Conservation (phyloP, 2,329 filamentous ascomycete species). For the Aspergillus tanneri region DNA sequence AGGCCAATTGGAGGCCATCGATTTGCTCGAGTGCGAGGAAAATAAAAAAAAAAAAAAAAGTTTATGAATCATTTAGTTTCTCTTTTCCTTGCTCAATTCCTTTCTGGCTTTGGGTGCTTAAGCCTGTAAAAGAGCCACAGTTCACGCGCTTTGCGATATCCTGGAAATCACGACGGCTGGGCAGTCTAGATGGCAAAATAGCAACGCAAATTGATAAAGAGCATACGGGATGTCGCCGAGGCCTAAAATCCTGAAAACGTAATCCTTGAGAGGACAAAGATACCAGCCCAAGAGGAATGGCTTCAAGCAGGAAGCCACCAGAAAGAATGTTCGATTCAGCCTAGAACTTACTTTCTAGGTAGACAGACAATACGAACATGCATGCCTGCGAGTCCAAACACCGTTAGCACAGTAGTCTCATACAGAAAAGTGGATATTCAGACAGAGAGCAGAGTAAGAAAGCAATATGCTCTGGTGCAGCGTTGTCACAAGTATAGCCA, state of each 20-base stretch:
- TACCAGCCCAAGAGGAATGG: too few species aligned
- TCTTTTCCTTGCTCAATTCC: neutral
- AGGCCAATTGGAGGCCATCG: neutral
- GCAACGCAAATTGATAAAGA: neutral
- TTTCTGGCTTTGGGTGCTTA: neutral
- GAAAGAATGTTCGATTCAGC: neutral
- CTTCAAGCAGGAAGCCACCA: neutral
- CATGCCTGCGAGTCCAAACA: neutral
- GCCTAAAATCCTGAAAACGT: neutral
- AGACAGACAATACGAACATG: neutral
- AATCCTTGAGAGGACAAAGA: neutral
- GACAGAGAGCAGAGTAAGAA: neutral
- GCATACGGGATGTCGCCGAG: neutral
- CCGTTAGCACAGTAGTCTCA: neutral
- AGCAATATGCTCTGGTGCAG: neutral
- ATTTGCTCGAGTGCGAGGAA: neutral
- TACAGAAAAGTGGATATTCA: too few species aligned
- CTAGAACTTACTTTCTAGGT: neutral
- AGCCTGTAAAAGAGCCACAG: neutral
- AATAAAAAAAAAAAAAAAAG: too few species aligned
- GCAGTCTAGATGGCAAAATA: neutral
- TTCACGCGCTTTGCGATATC: neutral
- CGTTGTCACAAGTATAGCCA: too few species aligned
- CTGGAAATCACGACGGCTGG: neutral
- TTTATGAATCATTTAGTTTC: neutral